phyloP scores from a whole-genome alignment of 495 filamentous ascomycete species.

The Friedmanniomyces simplex region DNA sequence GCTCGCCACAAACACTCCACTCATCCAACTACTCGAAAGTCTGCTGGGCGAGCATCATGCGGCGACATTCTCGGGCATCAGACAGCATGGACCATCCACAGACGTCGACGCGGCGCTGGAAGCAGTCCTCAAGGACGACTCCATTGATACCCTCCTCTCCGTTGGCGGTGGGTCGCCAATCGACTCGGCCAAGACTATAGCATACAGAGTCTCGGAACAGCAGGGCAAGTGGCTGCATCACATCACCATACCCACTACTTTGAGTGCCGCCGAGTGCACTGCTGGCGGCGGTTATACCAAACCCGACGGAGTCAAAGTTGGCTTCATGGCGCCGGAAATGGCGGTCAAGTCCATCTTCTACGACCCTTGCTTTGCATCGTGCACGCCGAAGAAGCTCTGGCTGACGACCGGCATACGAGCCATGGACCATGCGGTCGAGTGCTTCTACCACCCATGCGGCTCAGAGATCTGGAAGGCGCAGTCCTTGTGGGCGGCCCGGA shows the following conservation, averaged over 20 bases:
- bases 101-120: constrained; percentile 14
- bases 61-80: constrained; percentile 24
- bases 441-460: constrained; percentile 25
- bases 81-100: constrained; percentile 24
- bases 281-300: constrained; percentile 24
- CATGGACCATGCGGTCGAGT: constrained; percentile 26
- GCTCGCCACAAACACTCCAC: constrained; percentile 22
- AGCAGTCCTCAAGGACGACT: constrained; percentile 6
- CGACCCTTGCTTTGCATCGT: constrained; percentile 20
- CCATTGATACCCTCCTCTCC: constrained; percentile 21
- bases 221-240: constrained; percentile 22
- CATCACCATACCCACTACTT: constrained; percentile 25
- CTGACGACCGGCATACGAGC: constrained; percentile 24
- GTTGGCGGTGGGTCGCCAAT: constrained; percentile 26
- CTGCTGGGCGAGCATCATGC: constrained; percentile 20
- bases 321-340: constrained; percentile 22
- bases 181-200: constrained; percentile 25
- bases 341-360: constrained; percentile 24
- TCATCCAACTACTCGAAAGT: constrained; percentile 22
- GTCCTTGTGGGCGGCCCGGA: constrained; percentile 20
- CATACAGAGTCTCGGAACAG: constrained; percentile 14
- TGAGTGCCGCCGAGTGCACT: constrained; percentile 26
- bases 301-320: constrained; percentile 19
- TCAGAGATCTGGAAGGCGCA: constrained; percentile 24
- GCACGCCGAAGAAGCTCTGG: constrained; percentile 24